Evolutionary conservation across 1,284 basidiomycete species (phyloP).

Genomic region (Cystobasidiaceae sp.): DNA sequence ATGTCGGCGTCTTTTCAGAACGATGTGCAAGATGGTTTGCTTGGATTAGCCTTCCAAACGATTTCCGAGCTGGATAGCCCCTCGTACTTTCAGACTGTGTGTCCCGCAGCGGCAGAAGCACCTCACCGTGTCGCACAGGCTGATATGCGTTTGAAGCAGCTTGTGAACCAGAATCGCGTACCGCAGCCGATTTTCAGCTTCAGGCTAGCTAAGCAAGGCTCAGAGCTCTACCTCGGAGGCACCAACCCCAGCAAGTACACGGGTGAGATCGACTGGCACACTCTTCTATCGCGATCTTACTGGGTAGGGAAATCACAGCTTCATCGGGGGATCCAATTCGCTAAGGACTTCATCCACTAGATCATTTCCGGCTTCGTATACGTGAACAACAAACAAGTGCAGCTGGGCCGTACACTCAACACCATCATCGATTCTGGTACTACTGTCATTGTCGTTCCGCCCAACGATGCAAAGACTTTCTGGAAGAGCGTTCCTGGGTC

Average conservation of each 20-base stretch:
- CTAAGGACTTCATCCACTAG: too few species aligned
- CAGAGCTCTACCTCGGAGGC: slow-evolving; percentile 37
- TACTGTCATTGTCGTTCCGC: slow-evolving; percentile 34
- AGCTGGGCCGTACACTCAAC: not conserved
- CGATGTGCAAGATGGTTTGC: slow-evolving; percentile 36
- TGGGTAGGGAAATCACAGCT: too few species aligned
- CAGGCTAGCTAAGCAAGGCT: slow-evolving; percentile 26
- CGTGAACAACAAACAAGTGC: slow-evolving; percentile 14
- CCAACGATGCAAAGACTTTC: slow-evolving; percentile 31
- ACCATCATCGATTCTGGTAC: slow-evolving; percentile 34
- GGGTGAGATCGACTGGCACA: slow-evolving; percentile 34
- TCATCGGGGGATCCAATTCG: too few species aligned
- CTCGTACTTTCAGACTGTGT: slow-evolving; percentile 30
- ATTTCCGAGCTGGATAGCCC: slow-evolving; percentile 33
- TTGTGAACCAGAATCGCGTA: slow-evolving; percentile 20
- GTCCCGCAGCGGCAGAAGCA: too few species aligned
- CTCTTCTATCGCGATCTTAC: slow-evolving; percentile 32
- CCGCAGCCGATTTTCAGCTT: slow-evolving; percentile 22
- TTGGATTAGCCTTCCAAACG: slow-evolving; percentile 33
- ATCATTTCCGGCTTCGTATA: not conserved
- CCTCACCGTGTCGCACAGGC: slow-evolving; percentile 17
- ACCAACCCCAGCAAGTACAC: slow-evolving; percentile 26
- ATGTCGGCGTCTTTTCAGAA: slow-evolving; percentile 32
- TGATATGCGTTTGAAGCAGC: not conserved
- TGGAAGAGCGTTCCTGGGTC: slow-evolving; percentile 33